Evolutionary conservation across 148 eudicot species (phyloP).

Genomic region (Talinum fruticosum): DNA sequence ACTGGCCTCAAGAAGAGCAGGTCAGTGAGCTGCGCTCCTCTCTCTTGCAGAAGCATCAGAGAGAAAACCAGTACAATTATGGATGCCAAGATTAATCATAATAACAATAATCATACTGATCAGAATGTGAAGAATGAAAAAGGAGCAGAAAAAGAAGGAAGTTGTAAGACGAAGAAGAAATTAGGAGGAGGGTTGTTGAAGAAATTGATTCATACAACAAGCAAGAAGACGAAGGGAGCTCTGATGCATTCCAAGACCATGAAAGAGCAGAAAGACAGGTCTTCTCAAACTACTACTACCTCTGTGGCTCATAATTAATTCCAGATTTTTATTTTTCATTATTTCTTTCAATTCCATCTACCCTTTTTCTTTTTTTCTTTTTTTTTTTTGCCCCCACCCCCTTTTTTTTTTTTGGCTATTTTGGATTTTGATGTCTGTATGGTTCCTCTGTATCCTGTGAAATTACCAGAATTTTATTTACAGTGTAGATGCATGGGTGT

Average conservation of each 20-base stretch:
- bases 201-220: slow-evolving; percentile 45
- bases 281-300: not conserved
- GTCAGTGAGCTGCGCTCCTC: slow-evolving; percentile 43
- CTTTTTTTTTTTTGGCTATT: not conserved
- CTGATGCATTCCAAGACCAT: slow-evolving; percentile 38
- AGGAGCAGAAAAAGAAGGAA: not conserved
- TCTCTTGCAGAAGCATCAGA: slow-evolving; percentile 14
- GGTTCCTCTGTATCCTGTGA: too few relatives aligned
- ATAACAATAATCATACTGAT: not conserved
- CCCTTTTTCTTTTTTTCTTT: not conserved
- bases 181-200: slow-evolving; percentile 47
- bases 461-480: too few relatives aligned
- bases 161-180: slow-evolving; percentile 28
- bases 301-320: not conserved
- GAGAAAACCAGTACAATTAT: not conserved
- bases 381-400: too few relatives aligned
- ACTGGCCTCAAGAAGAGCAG: slow-evolving; percentile 42
- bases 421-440: too few relatives aligned
- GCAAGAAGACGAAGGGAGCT: slow-evolving; percentile 45
- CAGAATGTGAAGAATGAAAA: not conserved
- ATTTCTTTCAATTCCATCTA: not conserved
- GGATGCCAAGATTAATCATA: slow-evolving; percentile 9
- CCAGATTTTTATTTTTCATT: not conserved
- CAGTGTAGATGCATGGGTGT: not conserved
- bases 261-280: slow-evolving; percentile 34